phyloP scores from a whole-genome alignment of 2,329 filamentous ascomycete species.

The Alternaria metachromatica region DNA sequence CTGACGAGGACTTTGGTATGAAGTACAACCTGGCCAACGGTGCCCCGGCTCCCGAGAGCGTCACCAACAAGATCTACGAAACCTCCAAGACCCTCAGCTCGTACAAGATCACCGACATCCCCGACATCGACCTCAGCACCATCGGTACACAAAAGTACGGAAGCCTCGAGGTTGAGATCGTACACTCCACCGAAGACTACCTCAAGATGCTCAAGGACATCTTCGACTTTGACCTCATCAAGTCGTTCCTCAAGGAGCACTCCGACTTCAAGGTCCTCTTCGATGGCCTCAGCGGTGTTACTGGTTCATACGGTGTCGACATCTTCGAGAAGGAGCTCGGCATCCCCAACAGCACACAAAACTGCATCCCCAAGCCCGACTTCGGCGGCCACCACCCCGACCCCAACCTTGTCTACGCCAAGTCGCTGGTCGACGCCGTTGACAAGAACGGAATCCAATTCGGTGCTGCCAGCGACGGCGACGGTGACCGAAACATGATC shows the following conservation, averaged over 20 bases:
- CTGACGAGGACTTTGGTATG: conserved; percentile 96
- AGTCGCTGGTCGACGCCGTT: conserved; percentile 91
- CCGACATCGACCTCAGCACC: conserved; percentile 81
- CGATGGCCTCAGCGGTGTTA: conserved; percentile 92
- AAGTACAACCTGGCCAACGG: conserved; percentile 99
- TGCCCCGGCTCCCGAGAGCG: conserved; percentile 90
- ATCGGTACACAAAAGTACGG: conserved; percentile 87
- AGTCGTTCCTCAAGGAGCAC: conserved; percentile 86
- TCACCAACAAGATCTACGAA: conserved; percentile 98
- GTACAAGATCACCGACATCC: conserved; percentile 90
- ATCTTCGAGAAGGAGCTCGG: conserved; percentile 96
- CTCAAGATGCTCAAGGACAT: conserved; percentile 96
- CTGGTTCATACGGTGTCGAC: conserved; percentile 89
- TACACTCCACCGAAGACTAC: conserved; percentile 93
- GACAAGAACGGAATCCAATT: conserved; percentile 93
- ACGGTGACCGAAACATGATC: conserved; percentile 99
- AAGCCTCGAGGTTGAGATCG: conserved; percentile 87
- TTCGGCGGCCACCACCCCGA: conserved; percentile 98
- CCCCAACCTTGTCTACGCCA: conserved; percentile 95
- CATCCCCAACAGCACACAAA: conserved; percentile 81
- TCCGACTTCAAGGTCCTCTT: conserved; percentile 96
- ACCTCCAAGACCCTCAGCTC: conserved; percentile 86
- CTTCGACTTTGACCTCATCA: conserved; percentile 97
- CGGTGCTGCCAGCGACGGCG: conserved; percentile 93
- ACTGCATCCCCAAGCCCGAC: conserved; percentile 90